phyloP scores from a whole-genome alignment of 164 flowering plant species.

The Sextonia rubra region DNA sequence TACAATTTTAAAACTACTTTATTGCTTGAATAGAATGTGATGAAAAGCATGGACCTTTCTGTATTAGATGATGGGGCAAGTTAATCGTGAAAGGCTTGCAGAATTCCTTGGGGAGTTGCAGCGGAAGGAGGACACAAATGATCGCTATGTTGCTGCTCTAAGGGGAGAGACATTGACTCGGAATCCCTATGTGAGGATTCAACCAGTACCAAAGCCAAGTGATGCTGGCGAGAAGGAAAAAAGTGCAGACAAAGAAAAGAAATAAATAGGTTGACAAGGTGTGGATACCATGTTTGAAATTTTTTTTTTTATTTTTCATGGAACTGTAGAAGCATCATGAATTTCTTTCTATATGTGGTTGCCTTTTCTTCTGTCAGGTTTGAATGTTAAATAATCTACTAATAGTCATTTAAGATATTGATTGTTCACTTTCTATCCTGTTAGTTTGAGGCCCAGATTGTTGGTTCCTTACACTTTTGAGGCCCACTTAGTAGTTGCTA shows the following conservation, averaged over 20 bases:
- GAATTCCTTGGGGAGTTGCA: constrained; percentile 86
- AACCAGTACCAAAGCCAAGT: constrained; percentile 53
- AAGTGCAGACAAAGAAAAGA: constrained; percentile 6
- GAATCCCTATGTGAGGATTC: constrained; percentile 84
- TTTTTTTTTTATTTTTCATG: neutral
- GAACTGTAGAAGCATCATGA: neutral
- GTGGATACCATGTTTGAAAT: neutral
- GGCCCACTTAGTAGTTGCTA: no score
- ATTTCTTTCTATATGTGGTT: neutral
- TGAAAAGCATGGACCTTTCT: no score
- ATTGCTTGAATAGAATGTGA: no score
- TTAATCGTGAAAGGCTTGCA: constrained; percentile 73
- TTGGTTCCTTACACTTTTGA: no score
- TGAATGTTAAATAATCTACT: neutral
- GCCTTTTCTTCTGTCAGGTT: neutral
- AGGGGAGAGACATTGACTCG: constrained; percentile 87
- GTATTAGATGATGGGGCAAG: constrained; percentile 78
- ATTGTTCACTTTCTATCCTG: no score
- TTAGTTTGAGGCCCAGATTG: no score
- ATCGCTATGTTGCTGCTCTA: constrained; percentile 87
- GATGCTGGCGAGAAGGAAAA: neutral
- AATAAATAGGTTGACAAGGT: neutral
- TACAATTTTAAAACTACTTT: no score
- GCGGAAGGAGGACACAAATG: constrained; percentile 87
- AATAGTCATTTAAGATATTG: no score